phyloP scores from a whole-genome alignment of 164 flowering plant genomes.

The Hamamelis virginiana region DNA sequence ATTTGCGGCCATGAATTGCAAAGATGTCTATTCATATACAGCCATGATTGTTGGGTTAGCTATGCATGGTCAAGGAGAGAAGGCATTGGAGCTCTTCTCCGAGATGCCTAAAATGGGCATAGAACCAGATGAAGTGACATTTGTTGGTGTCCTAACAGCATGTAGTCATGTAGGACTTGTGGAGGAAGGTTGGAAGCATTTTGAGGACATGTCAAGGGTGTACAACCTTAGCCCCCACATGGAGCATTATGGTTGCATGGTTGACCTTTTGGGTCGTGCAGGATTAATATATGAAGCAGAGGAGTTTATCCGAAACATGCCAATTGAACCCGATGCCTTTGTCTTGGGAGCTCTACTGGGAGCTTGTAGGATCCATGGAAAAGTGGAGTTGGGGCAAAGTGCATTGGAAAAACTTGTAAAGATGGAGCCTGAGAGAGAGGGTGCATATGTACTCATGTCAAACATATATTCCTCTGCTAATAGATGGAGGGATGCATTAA shows the following conservation, averaged over 20 bases:
- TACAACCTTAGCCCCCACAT: conserved; percentile 22
- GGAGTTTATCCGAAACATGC: conserved; percentile 24
- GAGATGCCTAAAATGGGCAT: no score
- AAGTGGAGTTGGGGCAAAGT: conserved; percentile 25
- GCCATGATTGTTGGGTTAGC: conserved; percentile 30
- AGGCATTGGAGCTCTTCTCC: conserved; percentile 24
- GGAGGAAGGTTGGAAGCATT: no score
- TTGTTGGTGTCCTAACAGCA: no score
- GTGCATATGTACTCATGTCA: conserved; percentile 30
- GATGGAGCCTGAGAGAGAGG: conserved; percentile 28
- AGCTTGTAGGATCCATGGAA: no score
- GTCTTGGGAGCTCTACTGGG: conserved; percentile 31
- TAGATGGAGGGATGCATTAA: conserved; percentile 23
- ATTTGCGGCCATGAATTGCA: conserved; percentile 26
- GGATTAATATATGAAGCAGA: conserved; percentile 26
- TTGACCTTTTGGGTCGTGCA: conserved; percentile 33
- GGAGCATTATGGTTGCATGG: conserved; percentile 32
- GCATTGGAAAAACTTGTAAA: conserved; percentile 12
- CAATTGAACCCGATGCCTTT: conserved; percentile 25
- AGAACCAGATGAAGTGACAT: no score
- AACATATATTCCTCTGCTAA: conserved; percentile 30
- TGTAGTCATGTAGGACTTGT: no score
- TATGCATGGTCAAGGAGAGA: no score
- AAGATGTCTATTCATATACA: conserved; percentile 29
- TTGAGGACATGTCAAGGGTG: conserved; percentile 22